Base-by-base conservation (phyloP, 2,329 filamentous ascomycete species). In the Exophiala mesophila region DNA sequence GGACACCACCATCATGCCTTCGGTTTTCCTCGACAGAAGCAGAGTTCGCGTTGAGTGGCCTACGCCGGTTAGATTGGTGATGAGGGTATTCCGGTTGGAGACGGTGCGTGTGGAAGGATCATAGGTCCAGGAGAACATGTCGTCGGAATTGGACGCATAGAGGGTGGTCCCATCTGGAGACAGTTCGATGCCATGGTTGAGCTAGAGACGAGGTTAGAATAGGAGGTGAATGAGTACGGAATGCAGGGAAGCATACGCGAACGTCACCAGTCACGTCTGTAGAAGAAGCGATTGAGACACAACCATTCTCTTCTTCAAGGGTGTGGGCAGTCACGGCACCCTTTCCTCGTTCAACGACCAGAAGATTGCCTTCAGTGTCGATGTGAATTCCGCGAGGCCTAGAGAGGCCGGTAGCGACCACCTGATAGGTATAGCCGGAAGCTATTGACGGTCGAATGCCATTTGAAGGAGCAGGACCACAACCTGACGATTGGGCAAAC, bases 21-120 rank as follows among this genome's bases (percentile, higher is more conserved):
- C 71, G 5, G 69, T 63, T 21, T 70, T 70, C 12, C 65, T 58
- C 0, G 82, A 79, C 10, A 83, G 63, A 28, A 85, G 69, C 1
- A 88, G 66, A 0, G 83, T 87, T 24, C 84, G 73, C 0, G 82
- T 82, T 4, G 69, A 74, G 54, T 87, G 82, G 36, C 79, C 82
- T 4, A 67, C 61, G 45, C 72, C 64, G 10, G 59, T 69, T 81
- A 87, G 85, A 51, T 78, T 77, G 26, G 66, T 67, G 34, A 88
- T 67, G 3, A 88, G 46, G 3, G 72, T 76, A 43, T 61, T 63
- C 36, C 69, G 64, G 31, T 77, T 69, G 3, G 72, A 71, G 30
- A 63, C 66, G 16, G 57, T 57, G 35, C 65, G 67, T 6, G 68
- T 62, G 2, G 60, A 57, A n/a, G 75, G 63, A 57, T 84, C 71